Conservation (phyloP, 768 basidiomycete genomes). For the Tephrocybe sp. region DNA sequence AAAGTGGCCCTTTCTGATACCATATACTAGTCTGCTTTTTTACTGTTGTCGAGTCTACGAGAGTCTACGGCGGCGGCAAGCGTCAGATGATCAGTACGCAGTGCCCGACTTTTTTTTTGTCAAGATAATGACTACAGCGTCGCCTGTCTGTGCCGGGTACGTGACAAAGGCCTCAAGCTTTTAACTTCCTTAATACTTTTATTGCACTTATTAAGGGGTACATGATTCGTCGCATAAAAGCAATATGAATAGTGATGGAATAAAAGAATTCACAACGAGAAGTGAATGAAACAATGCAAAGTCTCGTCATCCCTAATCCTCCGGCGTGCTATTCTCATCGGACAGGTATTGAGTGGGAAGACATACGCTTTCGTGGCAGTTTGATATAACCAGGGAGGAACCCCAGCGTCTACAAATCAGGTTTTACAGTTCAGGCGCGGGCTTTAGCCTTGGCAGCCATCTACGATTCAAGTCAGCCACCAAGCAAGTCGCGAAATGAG, state of each 20-base stretch:
- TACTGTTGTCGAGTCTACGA: too few relatives aligned
- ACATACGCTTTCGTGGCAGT: background rate
- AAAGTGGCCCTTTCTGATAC: constrained; percentile 26
- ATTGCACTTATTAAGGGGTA: background rate
- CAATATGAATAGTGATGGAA: background rate
- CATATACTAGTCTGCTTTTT: constrained; percentile 27
- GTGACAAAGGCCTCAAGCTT: too few relatives aligned
- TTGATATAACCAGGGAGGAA: background rate
- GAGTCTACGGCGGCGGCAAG: too few relatives aligned
- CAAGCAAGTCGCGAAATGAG: too few relatives aligned
- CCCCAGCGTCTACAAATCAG: background rate
- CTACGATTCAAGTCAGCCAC: background rate
- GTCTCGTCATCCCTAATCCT: background rate
- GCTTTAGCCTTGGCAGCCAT: constrained; percentile 19
- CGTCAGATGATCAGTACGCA: too few relatives aligned
- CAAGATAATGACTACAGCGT: too few relatives aligned
- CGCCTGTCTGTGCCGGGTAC: too few relatives aligned
- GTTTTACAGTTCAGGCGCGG: constrained; percentile 1
- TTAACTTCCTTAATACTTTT: background rate
- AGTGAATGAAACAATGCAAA: background rate
- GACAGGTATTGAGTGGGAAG: background rate
- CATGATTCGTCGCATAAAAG: background rate
- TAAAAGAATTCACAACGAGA: background rate
- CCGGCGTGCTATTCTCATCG: background rate
- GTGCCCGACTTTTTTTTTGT: too few relatives aligned